Evolutionary conservation across 768 basidiomycete species (phyloP), one percentile per base, ranked within the genome.

Genomic region (Tephrocybe sp.): DNA sequence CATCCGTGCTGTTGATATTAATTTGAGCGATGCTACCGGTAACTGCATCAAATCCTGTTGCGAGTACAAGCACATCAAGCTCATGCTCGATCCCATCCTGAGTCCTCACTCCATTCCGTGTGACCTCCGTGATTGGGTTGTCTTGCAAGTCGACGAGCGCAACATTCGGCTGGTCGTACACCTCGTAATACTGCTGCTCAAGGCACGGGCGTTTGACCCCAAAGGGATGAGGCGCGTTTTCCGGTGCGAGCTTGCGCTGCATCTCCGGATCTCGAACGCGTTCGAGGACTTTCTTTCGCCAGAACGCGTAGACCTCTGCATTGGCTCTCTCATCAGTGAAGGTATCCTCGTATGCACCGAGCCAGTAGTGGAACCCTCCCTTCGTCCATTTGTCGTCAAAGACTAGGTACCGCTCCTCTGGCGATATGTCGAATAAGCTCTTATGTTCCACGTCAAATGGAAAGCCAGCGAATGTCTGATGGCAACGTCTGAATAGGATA

Each of bases 41-140:
- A 12, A 66, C 47, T 1, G 59, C 57, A 36, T 66, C 62, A 42
- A 63, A 65, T 28, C 65, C 63, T 0, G 63, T 64, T 15, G 64
- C 63, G 1, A 65, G 45, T 6, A 56, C 60, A 3, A 66, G 46
- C 7, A 59, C 54, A 41, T 64, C 63, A 3, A 64, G 45, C 26
- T 57, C 58, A 37, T 60, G 60, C 14, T 57, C 55, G 5, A 44
- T 39, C 11, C 62, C 58, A 43, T 63, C 63, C 12, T 32, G 39
- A 6, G 56, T 63, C 40, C 40, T 58, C 21, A 65, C 53, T 0
- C 63, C 65, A 21, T 54, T 57, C 3, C 43, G 53, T 6, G 60
- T 63, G 23, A 65, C 48, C 30, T 58, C 59, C 1, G 39, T n/a
- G 24, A 65, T 63, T 3, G 57, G 55, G 26, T 60, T 60, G 45